Percentiles rank a stretch among this genome's conserved stretches.
These are phyloP conservation scores for Strobilomyces echinocephalus DNA, from an alignment of 768 basidiomycete species.

Conservation along the genomic window DNA sequence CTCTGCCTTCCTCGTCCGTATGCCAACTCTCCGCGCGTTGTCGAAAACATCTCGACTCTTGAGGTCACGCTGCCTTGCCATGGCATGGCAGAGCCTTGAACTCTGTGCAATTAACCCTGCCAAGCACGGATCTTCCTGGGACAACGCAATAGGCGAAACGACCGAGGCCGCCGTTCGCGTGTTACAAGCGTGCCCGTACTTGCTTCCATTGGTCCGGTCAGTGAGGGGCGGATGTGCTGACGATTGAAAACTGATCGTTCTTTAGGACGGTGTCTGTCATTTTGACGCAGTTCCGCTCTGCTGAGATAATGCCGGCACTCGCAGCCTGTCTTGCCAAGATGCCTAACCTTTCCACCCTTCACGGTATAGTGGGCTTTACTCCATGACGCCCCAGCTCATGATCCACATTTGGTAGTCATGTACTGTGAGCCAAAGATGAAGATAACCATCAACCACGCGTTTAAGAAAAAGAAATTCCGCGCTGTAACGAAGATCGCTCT, in stretches of 20 bases:
- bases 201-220: constrained; percentile 5
- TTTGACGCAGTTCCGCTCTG: background rate
- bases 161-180: background rate
- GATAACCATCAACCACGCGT: too few relatives aligned
- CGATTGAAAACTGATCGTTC: background rate
- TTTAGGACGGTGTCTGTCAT: background rate
- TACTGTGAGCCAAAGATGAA: too few relatives aligned
- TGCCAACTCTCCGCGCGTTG: background rate
- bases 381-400: too few relatives aligned
- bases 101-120: background rate
- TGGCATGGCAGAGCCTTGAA: constrained; percentile 14
- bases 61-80: constrained; percentile 9
- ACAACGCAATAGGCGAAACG: background rate
- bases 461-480: background rate
- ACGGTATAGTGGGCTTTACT: background rate
- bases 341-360: constrained; percentile 5
- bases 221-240: background rate
- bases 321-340: background rate
- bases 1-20: background rate
- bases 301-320: background rate
- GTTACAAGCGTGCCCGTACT: constrained; percentile 1
- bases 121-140: too few relatives aligned
- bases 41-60: constrained; percentile 8
- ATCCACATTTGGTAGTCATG: background rate
- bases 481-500: too few relatives aligned